Conservation (phyloP, 805 yeast genomes). For the Metschnikowia lunata region DNA sequence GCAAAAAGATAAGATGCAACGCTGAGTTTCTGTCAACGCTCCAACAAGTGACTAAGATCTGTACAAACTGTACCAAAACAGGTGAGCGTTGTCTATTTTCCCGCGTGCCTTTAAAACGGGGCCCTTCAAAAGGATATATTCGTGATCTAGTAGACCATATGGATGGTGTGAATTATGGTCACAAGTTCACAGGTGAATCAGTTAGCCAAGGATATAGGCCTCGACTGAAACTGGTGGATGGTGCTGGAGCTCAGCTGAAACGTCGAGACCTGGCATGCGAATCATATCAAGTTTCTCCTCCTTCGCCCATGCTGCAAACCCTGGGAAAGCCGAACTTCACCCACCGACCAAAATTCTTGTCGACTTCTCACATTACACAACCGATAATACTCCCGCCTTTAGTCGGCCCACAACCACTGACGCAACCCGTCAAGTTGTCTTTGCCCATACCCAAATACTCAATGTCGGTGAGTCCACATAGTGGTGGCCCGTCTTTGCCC, state of each 20-base stretch:
- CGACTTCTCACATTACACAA: constrained; percentile 9
- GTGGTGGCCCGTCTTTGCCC: background rate
- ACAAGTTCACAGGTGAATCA: background rate
- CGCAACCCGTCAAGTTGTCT: constrained; percentile 10
- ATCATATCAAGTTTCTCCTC: constrained; percentile 2
- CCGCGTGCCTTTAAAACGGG: constrained; percentile 70
- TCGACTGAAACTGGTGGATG: constrained; percentile 16
- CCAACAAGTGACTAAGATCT: constrained; percentile 46
- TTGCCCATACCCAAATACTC: constrained; percentile 8
- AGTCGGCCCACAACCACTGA: constrained; percentile 13
- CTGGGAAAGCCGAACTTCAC: constrained; percentile 10
- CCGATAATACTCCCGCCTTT: constrained; percentile 19
- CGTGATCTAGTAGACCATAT: constrained; percentile 38
- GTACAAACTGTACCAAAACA: constrained; percentile 60
- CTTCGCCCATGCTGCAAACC: constrained; percentile 9
- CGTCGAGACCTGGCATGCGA: background rate
- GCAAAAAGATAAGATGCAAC: constrained; percentile 69
- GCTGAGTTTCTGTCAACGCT: constrained; percentile 47
- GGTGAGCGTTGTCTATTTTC: constrained; percentile 63
- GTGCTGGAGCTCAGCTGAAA: background rate
- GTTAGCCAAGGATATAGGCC: constrained; percentile 7
- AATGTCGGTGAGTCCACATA: constrained; percentile 7
- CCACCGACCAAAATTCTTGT: constrained; percentile 10
- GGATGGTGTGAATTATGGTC: constrained; percentile 16
- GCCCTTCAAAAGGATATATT: constrained; percentile 73